Percentiles rank a stretch among this genome's conserved stretches.
These are phyloP conservation scores for Rhizopogon roseolus DNA, from an alignment of 768 basidiomycete species.

Conservation along the genomic window DNA sequence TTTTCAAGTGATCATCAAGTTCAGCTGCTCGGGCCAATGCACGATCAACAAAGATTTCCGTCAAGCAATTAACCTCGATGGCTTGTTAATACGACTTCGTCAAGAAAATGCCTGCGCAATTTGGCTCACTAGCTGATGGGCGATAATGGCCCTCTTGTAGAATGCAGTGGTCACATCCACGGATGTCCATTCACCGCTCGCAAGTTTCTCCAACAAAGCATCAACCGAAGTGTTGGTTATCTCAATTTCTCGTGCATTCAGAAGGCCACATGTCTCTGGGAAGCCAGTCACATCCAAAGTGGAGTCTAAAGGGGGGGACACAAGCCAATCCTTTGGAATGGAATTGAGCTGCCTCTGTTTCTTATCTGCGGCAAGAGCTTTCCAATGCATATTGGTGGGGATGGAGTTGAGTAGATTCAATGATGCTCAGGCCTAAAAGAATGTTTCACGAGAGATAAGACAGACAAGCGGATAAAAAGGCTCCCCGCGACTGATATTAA, in stretches of 20 bases:
- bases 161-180: constrained; percentile 70
- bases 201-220: constrained; percentile 48
- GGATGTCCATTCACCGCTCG: constrained; percentile 50
- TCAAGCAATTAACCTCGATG: constrained; percentile 69
- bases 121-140: constrained; percentile 64
- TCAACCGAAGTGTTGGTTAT: constrained; percentile 51
- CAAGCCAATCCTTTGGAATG: constrained; percentile 65
- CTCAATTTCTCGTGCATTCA: constrained; percentile 50
- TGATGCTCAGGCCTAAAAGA: background rate
- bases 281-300: constrained; percentile 49
- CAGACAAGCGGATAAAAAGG: background rate
- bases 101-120: background rate
- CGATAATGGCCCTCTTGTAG: constrained; percentile 72
- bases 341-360: constrained; percentile 43
- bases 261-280: constrained; percentile 52
- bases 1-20: constrained; percentile 57
- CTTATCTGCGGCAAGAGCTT: constrained; percentile 50
- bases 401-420: background rate
- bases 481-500: background rate
- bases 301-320: constrained; percentile 42
- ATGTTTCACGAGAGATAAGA: background rate
- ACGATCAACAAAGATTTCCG: constrained; percentile 76
- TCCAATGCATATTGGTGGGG: constrained; percentile 35
- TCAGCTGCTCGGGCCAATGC: constrained; percentile 60
- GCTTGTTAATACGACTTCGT: background rate